These are phyloP conservation scores for Candida nonsorbophila DNA, from an alignment of 805 yeast species.

Conservation along the genomic window DNA sequence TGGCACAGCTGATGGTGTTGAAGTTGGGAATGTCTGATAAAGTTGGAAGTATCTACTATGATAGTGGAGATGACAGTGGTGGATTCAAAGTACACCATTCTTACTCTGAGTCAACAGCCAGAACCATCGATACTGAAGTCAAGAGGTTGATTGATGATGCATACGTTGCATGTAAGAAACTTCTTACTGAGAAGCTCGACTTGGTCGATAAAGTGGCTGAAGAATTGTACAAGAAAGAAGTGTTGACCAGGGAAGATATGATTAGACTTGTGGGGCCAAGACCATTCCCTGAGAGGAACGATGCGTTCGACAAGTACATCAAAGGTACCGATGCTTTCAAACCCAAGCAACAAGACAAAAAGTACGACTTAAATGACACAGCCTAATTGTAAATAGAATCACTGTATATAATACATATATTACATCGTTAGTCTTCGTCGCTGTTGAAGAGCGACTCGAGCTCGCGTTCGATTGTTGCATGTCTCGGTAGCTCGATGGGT, in stretches of 20 bases:
- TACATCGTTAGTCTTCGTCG: not conserved
- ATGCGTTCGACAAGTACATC: conserved; percentile 79
- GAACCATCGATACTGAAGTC: conserved; percentile 76
- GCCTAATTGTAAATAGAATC: conserved; percentile 6
- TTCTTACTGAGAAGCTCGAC: conserved; percentile 62
- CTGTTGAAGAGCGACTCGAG: not conserved
- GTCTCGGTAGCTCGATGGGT: too few species aligned
- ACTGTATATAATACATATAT: conserved; percentile 2
- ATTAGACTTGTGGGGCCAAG: conserved; percentile 82
- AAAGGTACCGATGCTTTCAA: conserved; percentile 42
- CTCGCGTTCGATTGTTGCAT: too few species aligned
- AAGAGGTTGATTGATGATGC: conserved; percentile 72
- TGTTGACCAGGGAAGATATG: conserved; percentile 91
- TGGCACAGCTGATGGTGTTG: conserved; percentile 92
- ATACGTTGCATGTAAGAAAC: conserved; percentile 61
- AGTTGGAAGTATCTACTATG: conserved; percentile 76
- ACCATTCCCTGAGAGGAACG: conserved; percentile 86
- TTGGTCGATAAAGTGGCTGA: conserved; percentile 86
- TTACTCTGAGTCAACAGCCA: conserved; percentile 70
- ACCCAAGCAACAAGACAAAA: conserved; percentile 19
- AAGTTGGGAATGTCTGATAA: conserved; percentile 86
- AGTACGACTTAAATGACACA: conserved; percentile 4
- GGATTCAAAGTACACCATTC: conserved; percentile 35
- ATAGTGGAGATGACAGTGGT: conserved; percentile 44
- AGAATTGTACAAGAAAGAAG: conserved; percentile 80